Evolutionary conservation across 495 filamentous ascomycete species (phyloP), one percentile per base, ranked within the genome.

Genomic region (Aspergillus egyptiacus): DNA sequence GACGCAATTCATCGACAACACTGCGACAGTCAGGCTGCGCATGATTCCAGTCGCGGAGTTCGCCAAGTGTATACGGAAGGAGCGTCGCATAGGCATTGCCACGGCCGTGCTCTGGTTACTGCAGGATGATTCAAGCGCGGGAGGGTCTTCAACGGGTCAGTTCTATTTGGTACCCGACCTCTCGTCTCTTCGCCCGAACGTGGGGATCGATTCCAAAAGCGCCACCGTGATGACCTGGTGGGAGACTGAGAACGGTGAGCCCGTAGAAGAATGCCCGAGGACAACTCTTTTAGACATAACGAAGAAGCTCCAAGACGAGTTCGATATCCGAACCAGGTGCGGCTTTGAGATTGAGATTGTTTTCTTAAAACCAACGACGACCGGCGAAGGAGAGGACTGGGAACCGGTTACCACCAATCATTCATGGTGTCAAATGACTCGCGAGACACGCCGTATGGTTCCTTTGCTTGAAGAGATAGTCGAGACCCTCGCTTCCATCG

Each of bases 321-420:
- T 95, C 89, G 27, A 91, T 81, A 63, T 95, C 90, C 56, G 91
- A 91, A 3, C 89, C 89, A 22, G 87, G 59, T 1, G 84, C 68
- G 30, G 90, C 77, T 20, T 76, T 57, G 27, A 78, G 67, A 7
- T 66, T 59, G 20, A 62, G 54, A 13, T 68, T 36, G 11, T 74
- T 15, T 40, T 40, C 67, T 9, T 67, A 62, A 10, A 69, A 50
- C 19, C 65, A 27, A 47, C 48, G n/a, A 43, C 47, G 9, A 52
- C 47, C 11, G 32, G 48, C 24, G 24, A 27, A 36, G 24, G 60
- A 48, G 24, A 51, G 22, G 33, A 56, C 10, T 67, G 49, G 47
- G 30, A 17, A 2, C 64, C 54, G 25, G 53, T 46, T 34, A 64
- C 53, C 36, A 69, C 6, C 44, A 71, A 64, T 41, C 70, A 94